phyloP scores from a whole-genome alignment of 2,329 filamentous ascomycete species.

The Fusarium longipes region DNA sequence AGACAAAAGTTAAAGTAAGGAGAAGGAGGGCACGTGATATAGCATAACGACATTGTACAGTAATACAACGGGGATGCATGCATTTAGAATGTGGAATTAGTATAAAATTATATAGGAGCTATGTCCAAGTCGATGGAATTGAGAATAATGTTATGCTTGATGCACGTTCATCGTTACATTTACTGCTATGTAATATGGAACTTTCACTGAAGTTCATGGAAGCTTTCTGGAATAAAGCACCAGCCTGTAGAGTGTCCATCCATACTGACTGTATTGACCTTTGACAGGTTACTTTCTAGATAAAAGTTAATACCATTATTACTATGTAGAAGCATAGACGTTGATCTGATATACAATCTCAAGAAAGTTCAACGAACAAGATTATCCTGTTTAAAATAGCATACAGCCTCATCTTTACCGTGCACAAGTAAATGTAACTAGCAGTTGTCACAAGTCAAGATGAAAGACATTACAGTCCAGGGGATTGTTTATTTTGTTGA shows the following conservation, averaged over 20 bases:
- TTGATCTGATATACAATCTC: not conserved
- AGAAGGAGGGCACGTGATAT: not conserved
- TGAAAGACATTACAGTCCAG: not conserved
- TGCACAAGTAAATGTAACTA: not conserved
- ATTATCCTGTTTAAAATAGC: not conserved
- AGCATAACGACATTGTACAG: not conserved
- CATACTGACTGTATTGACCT: not conserved
- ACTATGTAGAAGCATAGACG: not conserved
- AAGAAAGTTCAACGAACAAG: not conserved
- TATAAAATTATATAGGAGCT: not conserved
- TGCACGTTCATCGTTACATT: not conserved
- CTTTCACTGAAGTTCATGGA: not conserved
- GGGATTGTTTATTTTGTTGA: not conserved
- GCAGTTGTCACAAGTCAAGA: not conserved
- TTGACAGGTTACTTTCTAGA: not conserved
- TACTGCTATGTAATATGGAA: no score
- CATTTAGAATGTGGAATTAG: not conserved
- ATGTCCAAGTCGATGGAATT: not conserved
- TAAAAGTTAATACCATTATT: not conserved
- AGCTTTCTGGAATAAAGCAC: not conserved
- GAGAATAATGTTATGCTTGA: conserved; percentile 1
- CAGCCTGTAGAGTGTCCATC: not conserved
- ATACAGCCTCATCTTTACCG: not conserved
- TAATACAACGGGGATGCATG: not conserved
- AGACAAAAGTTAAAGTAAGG: conserved; percentile 16